Base-by-base conservation (phyloP, 2,329 filamentous ascomycete genomes). In the Mollisiaceae sp. region DNA sequence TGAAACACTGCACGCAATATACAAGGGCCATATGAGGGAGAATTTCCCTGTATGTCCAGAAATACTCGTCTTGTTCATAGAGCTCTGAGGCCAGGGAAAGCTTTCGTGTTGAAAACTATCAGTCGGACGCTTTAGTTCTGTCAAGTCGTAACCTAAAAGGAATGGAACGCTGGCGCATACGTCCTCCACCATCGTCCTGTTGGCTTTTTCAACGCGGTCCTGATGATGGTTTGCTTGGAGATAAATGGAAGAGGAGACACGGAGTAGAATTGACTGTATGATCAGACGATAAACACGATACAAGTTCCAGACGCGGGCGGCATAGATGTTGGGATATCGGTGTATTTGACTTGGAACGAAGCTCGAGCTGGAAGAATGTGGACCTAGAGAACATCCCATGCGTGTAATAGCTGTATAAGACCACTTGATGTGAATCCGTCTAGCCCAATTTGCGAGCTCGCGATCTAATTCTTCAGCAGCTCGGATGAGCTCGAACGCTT, bases 21-120 rank as follows among this genome's bases (percentile, higher is more conserved):
- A 64, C 12, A 69, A 45, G 15, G 67, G 67, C 67, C 67, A 69
- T 54, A 69, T 63, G 27, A 67, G 65, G 11, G 67, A 69, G n/a
- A 66, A 69, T 59, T 22, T 66, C 14, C 67, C 67, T 4, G 60
- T 60, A 20, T 56, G 47, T 55, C n/a, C 41, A 38, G 50, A 54
- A 36, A 8, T 35, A 52, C n/a, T 38, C 15, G 36, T 43, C 56
- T 60, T 65, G 24, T 8, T 50, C 24, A 32, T 47, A 5, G 39
- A 64, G 36, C 22, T 57, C 45, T 69, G 65, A 22, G 67, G 67
- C 65, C 67, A 67, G 8, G 64, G 50, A 9, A 47, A 65, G 15
- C 38, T 56, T 50, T 50, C 20, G 20, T 50, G n/a, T 50, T 50
- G n/a, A 8, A 24, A 15, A 20, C 35, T 41, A 15, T 15, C 11